These are phyloP conservation scores for Orbilia blumenaviensis DNA, from an alignment of 2,329 filamentous ascomycete species.

Conservation along the genomic window DNA sequence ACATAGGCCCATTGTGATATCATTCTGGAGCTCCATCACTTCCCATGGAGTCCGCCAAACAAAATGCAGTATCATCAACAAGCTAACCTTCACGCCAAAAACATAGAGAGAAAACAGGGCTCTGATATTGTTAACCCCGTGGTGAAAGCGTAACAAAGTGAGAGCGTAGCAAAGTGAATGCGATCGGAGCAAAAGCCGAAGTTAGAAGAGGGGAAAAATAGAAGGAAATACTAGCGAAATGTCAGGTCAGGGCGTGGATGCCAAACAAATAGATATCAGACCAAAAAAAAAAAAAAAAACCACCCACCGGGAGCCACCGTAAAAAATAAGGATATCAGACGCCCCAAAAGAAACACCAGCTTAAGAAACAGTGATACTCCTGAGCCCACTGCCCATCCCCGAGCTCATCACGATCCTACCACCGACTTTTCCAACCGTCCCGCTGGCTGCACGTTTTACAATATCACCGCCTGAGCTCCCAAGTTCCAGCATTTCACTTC, in stretches of 20 bases:
- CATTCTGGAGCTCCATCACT: conserved; percentile 20
- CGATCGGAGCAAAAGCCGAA: neutral
- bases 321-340: neutral
- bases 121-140: conserved; percentile 1
- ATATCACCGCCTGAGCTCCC: conserved; percentile 62
- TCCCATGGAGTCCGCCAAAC: neutral
- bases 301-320: neutral
- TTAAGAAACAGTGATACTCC: conserved; percentile 50
- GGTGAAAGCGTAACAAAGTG: neutral
- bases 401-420: conserved; percentile 51
- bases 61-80: conserved; percentile 21
- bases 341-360: neutral
- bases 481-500: conserved; percentile 65
- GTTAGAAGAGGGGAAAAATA: neutral
- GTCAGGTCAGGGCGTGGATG: neutral
- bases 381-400: conserved; percentile 39
- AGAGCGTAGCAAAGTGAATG: conserved; percentile 3
- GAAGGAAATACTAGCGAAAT: neutral
- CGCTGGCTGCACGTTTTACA: conserved; percentile 49
- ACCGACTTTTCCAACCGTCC: conserved; percentile 46
- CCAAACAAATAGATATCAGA: neutral
- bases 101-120: conserved; percentile 1
- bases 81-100: conserved; percentile 4
- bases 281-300: conserved; percentile 2
- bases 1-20: conserved; percentile 18